Conservation (phyloP, 345 rosid genomes). For the Jatropha curcas region DNA sequence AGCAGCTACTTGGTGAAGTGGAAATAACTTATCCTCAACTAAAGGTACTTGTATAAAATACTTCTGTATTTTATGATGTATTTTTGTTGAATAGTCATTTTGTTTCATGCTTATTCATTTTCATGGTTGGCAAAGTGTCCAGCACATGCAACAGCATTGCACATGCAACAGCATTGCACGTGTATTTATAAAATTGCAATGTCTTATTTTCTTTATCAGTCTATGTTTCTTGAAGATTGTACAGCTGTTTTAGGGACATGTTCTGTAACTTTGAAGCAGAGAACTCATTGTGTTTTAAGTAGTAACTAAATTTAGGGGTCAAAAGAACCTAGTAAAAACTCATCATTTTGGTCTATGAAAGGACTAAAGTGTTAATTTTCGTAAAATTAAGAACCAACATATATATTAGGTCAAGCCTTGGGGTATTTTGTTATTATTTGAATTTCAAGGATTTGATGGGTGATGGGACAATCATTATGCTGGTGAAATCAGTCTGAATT, state of each 20-base stretch:
- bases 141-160: neutral
- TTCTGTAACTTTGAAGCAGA: neutral
- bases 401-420: neutral
- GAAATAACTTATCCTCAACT: too few relatives aligned
- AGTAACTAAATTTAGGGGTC: neutral
- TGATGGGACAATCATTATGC: neutral
- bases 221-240: neutral
- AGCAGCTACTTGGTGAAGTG: too few relatives aligned
- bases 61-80: neutral
- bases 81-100: neutral
- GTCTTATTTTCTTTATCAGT: neutral
- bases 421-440: neutral
- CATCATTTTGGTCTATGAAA: neutral
- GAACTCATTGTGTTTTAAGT: neutral
- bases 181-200: neutral
- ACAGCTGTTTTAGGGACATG: neutral
- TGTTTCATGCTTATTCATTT: neutral
- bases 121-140: neutral
- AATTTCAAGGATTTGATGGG: neutral
- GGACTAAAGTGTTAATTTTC: neutral
- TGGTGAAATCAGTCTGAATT: neutral
- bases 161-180: neutral
- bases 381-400: neutral
- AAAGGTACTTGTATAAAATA: too few relatives aligned
- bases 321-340: neutral